Evolutionary conservation across 2,329 filamentous ascomycete genomes (phyloP).

Genomic region (Botrytis cinerea): DNA sequence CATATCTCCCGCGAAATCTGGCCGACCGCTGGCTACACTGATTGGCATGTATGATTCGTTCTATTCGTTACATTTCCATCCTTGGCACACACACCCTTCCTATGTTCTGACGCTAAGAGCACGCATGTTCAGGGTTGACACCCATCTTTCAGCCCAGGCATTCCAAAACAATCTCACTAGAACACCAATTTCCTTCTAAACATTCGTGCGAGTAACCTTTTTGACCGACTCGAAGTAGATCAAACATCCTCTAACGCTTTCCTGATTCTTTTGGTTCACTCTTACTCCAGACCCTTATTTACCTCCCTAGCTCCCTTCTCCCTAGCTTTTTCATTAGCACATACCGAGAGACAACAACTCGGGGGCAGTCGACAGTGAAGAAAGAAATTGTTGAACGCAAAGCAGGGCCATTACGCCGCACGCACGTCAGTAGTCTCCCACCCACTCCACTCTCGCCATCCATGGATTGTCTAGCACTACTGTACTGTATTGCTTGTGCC

Average conservation of each 20-base stretch:
- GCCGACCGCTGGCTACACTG: conserved; percentile 13
- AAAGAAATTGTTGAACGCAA: neutral
- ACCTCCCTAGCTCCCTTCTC: conserved; percentile 11
- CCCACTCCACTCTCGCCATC: conserved; percentile 2
- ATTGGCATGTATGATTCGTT: conserved; percentile 8
- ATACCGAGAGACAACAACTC: neutral
- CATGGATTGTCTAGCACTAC: conserved; percentile 3
- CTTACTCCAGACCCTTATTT: neutral
- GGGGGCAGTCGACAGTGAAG: conserved; percentile 19
- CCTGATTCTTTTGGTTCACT: neutral
- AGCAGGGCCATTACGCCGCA: conserved; percentile 16
- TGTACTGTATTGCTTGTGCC: neutral
- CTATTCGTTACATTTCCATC: conserved; percentile 11
- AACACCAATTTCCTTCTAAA: conserved; percentile 21
- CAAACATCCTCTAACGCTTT: neutral
- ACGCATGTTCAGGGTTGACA: conserved; percentile 23
- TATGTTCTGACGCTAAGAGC: conserved; percentile 8
- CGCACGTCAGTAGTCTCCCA: conserved; percentile 18
- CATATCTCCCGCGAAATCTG: conserved; percentile 22
- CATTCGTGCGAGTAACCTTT: conserved; percentile 15
- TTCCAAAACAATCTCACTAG: conserved; percentile 20
- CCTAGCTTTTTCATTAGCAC: conserved; percentile 5
- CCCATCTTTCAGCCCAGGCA: conserved; percentile 15
- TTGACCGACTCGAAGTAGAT: neutral
- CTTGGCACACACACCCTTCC: conserved; percentile 8